A percentile compares a stretch with the other conserved stretches of the same genome.
phyloP scores from a whole-genome alignment of 768 basidiomycete species.

The Polyporus arcularius region DNA sequence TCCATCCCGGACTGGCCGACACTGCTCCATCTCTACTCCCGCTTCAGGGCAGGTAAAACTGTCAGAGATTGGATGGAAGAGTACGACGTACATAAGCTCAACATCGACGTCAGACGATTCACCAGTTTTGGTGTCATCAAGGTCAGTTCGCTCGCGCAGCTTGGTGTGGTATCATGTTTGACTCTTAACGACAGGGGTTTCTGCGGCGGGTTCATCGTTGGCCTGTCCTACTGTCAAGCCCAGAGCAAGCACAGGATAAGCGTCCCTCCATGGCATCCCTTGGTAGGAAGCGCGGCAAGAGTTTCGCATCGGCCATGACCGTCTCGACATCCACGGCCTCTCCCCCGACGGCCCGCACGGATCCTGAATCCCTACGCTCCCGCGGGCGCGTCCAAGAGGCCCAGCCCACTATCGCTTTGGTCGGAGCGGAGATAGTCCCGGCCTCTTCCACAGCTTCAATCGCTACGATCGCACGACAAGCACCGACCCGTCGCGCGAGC shows the following conservation, averaged over 20 bases:
- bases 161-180: not conserved
- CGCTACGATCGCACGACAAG: constrained; percentile 7
- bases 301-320: constrained; percentile 8
- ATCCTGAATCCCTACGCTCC: constrained; percentile 11
- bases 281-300: constrained; percentile 23
- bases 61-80: constrained; percentile 87
- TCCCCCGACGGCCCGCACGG: not conserved
- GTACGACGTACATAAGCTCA: constrained; percentile 65
- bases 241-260: not conserved
- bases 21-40: constrained; percentile 83
- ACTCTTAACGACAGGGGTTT: constrained; percentile 61
- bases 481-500: constrained; percentile 47
- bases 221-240: constrained; percentile 62
- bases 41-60: constrained; percentile 79
- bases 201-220: constrained; percentile 92
- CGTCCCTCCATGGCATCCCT: constrained; percentile 14
- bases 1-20: constrained; percentile 83
- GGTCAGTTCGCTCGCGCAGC: constrained; percentile 34
- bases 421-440: constrained; percentile 31
- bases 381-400: constrained; percentile 23
- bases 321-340: not conserved
- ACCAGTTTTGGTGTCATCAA: constrained; percentile 98
- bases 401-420: constrained; percentile 25
- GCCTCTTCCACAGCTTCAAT: constrained; percentile 12
- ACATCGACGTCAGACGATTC: constrained; percentile 92